These are phyloP conservation scores for Beauveria caledonica DNA, from an alignment of 2,329 filamentous ascomycete species.

Conservation along the genomic window DNA sequence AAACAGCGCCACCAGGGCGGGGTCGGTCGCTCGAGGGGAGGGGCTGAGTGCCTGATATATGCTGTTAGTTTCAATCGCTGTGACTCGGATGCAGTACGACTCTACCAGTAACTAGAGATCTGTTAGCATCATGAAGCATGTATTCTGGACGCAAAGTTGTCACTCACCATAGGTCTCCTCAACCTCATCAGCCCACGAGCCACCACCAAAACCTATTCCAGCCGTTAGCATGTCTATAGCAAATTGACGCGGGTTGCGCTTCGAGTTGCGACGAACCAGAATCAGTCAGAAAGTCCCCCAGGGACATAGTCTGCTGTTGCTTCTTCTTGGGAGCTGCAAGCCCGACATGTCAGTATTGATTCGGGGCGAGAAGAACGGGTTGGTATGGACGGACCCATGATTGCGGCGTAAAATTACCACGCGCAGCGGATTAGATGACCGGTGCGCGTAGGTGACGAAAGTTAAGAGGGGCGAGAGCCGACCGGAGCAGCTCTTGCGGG, in stretches of 20 bases:
- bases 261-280: slow-evolving; percentile 56
- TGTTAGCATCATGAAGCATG: slow-evolving; percentile 19
- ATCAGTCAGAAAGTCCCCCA: slow-evolving; percentile 91
- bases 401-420: slow-evolving; percentile 43
- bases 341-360: slow-evolving; percentile 13
- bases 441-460: slow-evolving; percentile 29
- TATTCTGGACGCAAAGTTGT: background rate
- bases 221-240: slow-evolving; percentile 21
- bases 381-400: slow-evolving; percentile 45
- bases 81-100: background rate
- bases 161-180: slow-evolving; percentile 70
- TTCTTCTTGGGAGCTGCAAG: slow-evolving; percentile 79
- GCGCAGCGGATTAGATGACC: slow-evolving; percentile 37
- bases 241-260: slow-evolving; percentile 12
- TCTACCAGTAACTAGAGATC: slow-evolving; percentile 29
- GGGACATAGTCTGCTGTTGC: slow-evolving; percentile 91
- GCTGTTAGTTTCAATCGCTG: background rate
- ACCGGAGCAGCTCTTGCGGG: slow-evolving; percentile 10
- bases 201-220: slow-evolving; percentile 41
- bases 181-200: slow-evolving; percentile 99
- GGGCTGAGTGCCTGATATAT: slow-evolving; percentile 44
- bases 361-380: slow-evolving; percentile 4
- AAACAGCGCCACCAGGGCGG: slow-evolving; percentile 26
- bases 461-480: slow-evolving; percentile 16
- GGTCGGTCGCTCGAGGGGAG: slow-evolving; percentile 43